These are phyloP conservation scores for Aspergillus sp. DNA, from an alignment of 2,329 filamentous ascomycete species.

Conservation along the genomic window DNA sequence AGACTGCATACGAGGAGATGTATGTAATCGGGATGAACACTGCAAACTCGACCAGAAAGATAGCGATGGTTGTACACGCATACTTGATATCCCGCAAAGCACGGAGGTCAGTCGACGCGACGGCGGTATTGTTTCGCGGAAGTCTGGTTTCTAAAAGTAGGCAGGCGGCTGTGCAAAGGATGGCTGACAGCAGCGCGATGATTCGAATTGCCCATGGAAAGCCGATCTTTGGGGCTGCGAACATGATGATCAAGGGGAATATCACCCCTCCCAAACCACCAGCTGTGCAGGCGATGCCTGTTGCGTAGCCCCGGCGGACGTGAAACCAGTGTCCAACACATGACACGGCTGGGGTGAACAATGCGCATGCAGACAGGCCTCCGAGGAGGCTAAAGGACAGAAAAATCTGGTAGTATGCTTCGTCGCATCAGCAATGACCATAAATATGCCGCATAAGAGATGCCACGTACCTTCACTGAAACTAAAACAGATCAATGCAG, in stretches of 20 bases:
- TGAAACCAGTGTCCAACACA: conserved; percentile 36
- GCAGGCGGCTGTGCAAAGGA: conserved; percentile 19
- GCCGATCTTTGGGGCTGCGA: conserved; percentile 26
- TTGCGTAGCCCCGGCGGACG: conserved; percentile 28
- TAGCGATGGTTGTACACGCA: conserved; percentile 24
- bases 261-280: conserved; percentile 34
- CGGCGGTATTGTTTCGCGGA: conserved; percentile 17
- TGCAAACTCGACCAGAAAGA: conserved; percentile 35
- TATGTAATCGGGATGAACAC: conserved; percentile 37
- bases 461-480: conserved; percentile 8
- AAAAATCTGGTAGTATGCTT: conserved; percentile 39
- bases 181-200: conserved; percentile 22
- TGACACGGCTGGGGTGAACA: conserved; percentile 31
- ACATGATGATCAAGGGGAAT: conserved; percentile 34
- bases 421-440: conserved; percentile 7
- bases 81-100: conserved; percentile 23
- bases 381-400: conserved; percentile 34
- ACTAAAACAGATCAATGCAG: conserved; percentile 10
- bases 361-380: conserved; percentile 27
- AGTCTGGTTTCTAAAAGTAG: conserved; percentile 23
- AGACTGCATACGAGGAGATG: conserved; percentile 29
- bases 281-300: conserved; percentile 33
- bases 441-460: background rate
- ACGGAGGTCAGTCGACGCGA: conserved; percentile 19
- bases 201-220: conserved; percentile 32